Evolutionary conservation across 306 rosid genomes (phyloP).

Genomic region (Aeschynomene evenia): DNA sequence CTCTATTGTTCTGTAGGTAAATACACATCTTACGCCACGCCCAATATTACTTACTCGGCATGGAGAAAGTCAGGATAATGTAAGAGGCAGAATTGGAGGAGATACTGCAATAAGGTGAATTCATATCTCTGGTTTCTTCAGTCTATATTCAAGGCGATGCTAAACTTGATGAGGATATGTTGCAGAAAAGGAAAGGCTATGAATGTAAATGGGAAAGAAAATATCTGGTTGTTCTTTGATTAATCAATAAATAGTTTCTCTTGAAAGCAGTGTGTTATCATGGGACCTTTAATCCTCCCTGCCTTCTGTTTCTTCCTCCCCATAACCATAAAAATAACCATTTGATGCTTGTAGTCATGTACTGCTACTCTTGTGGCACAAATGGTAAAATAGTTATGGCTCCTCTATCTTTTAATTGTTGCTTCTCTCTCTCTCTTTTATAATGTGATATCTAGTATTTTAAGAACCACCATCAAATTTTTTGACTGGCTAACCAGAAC

Average conservation of each 20-base stretch:
- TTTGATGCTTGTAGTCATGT: neutral
- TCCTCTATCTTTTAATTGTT: neutral
- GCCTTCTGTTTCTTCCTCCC: slow-evolving; percentile 3
- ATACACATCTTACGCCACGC: slow-evolving; percentile 97
- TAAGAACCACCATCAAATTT: neutral
- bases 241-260: neutral
- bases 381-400: slow-evolving; percentile 22
- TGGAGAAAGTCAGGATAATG: slow-evolving; percentile 97
- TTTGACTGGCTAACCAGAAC: slow-evolving; percentile 17
- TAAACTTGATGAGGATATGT: slow-evolving; percentile 6
- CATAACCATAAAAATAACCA: neutral
- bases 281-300: neutral
- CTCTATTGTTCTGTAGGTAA: slow-evolving; percentile 57
- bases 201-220: slow-evolving; percentile 2
- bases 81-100: slow-evolving; percentile 95
- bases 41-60: slow-evolving; percentile 97
- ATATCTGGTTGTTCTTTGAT: neutral
- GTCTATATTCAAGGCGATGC: neutral
- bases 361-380: neutral
- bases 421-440: neutral
- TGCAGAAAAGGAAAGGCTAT: slow-evolving; percentile 4
- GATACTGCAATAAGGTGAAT: slow-evolving; percentile 77
- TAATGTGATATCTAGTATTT: neutral
- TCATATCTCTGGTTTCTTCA: slow-evolving; percentile 4
- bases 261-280: neutral